These are phyloP conservation scores for Mycena chlorophos DNA, from an alignment of 768 basidiomycete genomes.

Conservation along the genomic window DNA sequence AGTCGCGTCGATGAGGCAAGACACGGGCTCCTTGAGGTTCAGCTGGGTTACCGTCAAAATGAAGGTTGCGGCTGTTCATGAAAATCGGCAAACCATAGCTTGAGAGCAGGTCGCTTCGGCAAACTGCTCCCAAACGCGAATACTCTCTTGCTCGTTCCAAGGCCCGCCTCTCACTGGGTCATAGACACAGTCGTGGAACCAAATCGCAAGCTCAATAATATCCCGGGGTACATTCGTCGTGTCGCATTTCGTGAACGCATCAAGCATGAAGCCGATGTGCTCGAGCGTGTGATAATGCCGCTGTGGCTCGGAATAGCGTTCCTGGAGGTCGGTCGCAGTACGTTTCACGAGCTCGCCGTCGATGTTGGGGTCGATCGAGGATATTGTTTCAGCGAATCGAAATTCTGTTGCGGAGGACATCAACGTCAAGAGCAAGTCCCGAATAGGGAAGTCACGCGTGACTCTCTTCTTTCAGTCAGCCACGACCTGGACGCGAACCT, in stretches of 20 bases:
- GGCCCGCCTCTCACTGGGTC: conserved; percentile 20
- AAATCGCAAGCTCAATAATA: conserved; percentile 21
- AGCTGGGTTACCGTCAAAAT: conserved; percentile 1
- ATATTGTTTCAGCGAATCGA: conserved; percentile 3
- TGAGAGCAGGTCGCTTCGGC: conserved; percentile 7
- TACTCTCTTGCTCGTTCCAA: conserved; percentile 23
- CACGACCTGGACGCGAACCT: neutral
- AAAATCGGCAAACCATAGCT: conserved; percentile 4
- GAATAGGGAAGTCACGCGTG: neutral
- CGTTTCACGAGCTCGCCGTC: neutral
- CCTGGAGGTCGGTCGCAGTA: conserved; percentile 11
- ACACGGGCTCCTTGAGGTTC: conserved; percentile 11
- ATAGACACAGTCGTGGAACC: conserved; percentile 25
- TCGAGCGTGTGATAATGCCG: conserved; percentile 22
- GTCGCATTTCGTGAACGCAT: conserved; percentile 5
- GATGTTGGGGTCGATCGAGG: conserved; percentile 6
- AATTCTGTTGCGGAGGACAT: conserved; percentile 7
- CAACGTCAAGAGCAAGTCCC: neutral
- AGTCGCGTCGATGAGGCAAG: conserved; percentile 18
- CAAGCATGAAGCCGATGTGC: conserved; percentile 21
- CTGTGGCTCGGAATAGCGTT: conserved; percentile 19
- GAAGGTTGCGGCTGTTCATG: neutral
- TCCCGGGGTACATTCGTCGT: neutral
- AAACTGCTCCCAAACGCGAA: conserved; percentile 18
- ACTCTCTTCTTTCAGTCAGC: neutral